A percentile compares a stretch with the other conserved stretches of the same genome.
Evolutionary conservation across 768 basidiomycete species (phyloP).

Genomic region (Pleurotus ostreatus): DNA sequence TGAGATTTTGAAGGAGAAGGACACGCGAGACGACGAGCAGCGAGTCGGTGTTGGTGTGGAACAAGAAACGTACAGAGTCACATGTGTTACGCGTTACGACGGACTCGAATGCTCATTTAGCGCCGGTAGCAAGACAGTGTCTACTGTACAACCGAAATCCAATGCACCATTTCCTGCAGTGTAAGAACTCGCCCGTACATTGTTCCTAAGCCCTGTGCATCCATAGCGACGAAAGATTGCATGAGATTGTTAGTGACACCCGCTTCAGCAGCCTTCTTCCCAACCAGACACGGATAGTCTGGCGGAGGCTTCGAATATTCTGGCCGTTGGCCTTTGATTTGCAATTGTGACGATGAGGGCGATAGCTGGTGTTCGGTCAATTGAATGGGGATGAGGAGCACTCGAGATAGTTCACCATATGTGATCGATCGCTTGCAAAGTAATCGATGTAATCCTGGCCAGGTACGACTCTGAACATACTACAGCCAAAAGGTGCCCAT

Average conservation of each 20-base stretch:
- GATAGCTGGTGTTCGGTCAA: too few relatives aligned
- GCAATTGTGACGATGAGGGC: too few relatives aligned
- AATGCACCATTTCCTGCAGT: conserved; percentile 13
- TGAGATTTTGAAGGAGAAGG: background rate
- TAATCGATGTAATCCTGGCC: conserved; percentile 45
- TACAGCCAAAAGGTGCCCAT: conserved; percentile 19
- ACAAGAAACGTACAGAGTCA: background rate
- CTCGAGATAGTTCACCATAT: conserved; percentile 43
- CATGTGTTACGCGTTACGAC: conserved; percentile 3
- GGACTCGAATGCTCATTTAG: too few relatives aligned
- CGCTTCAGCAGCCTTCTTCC: conserved; percentile 30
- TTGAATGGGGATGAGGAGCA: too few relatives aligned
- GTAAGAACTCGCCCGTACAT: conserved; percentile 40
- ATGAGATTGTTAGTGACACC: conserved; percentile 52
- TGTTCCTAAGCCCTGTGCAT: conserved; percentile 13
- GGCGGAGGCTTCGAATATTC: conserved; percentile 46
- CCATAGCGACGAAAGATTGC: conserved; percentile 55
- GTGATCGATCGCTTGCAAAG: conserved; percentile 74
- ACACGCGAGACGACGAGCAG: background rate
- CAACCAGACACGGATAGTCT: conserved; percentile 44
- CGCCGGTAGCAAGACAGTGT: too few relatives aligned
- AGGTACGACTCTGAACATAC: conserved; percentile 60
- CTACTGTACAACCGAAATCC: background rate
- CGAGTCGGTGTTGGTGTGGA: background rate
- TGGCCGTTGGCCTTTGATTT: background rate